Evolutionary conservation across 2,329 filamentous ascomycete species (phyloP).

Genomic region (Diplocarpon mali): DNA sequence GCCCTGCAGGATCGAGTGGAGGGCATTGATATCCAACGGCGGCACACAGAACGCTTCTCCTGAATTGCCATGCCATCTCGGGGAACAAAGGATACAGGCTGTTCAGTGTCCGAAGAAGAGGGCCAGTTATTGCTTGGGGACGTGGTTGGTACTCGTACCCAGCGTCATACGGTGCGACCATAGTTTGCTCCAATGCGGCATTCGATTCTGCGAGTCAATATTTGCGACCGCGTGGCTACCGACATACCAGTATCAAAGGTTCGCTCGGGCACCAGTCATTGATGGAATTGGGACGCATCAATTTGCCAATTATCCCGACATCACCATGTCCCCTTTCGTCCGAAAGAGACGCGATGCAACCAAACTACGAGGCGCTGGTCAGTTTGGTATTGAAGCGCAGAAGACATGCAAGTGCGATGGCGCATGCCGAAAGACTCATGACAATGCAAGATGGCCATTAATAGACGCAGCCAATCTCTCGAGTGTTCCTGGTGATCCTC

Average conservation of each 20-base stretch:
- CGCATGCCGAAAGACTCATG: too few relatives aligned
- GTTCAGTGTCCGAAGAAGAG: slow-evolving; percentile 6
- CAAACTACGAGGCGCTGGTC: too few relatives aligned
- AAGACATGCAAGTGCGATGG: too few relatives aligned
- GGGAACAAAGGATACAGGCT: too few relatives aligned
- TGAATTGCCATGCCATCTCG: slow-evolving; percentile 4
- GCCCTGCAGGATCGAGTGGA: too few relatives aligned
- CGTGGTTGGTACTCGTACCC: slow-evolving; percentile 6
- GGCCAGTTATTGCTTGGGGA: slow-evolving; percentile 16
- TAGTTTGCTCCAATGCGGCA: slow-evolving; percentile 6
- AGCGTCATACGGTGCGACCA: slow-evolving; percentile 12
- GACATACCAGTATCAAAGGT: slow-evolving; percentile 7
- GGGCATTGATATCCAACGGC: slow-evolving; percentile 3
- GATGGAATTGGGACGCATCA: too few relatives aligned
- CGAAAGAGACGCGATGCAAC: too few relatives aligned
- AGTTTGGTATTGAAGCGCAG: too few relatives aligned
- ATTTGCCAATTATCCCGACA: too few relatives aligned
- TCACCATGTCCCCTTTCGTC: too few relatives aligned
- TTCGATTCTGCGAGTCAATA: slow-evolving; percentile 11
- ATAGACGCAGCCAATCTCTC: not conserved
- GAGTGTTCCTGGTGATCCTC: slow-evolving; percentile 6
- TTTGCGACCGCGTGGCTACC: slow-evolving; percentile 20
- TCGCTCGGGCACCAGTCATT: too few relatives aligned
- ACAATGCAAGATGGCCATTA: too few relatives aligned
- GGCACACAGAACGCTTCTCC: slow-evolving; percentile 6